Conservation (phyloP, 495 filamentous ascomycete species). For the Penicillium longicatenatum region DNA sequence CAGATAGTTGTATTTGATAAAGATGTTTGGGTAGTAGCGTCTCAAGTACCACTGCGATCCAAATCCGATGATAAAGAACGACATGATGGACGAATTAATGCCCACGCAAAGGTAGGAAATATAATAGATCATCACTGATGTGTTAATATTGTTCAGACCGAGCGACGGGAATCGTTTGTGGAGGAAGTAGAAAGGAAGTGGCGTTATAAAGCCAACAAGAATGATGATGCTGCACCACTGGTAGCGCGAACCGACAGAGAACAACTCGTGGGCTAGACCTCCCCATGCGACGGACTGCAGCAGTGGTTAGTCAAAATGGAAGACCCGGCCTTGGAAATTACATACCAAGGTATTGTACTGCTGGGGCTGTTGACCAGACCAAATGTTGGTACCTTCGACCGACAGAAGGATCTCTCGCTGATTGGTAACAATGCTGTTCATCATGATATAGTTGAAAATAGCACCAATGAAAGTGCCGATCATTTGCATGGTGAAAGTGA, state of each 20-base stretch:
- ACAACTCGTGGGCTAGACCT: slow-evolving; percentile 7
- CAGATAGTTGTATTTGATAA: slow-evolving; percentile 7
- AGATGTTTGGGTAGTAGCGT: slow-evolving; percentile 8
- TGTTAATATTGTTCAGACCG: slow-evolving; percentile 1
- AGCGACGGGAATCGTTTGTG: slow-evolving; percentile 2
- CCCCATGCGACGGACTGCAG: slow-evolving; percentile 5
- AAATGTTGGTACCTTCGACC: slow-evolving; percentile 6
- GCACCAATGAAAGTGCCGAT: slow-evolving; percentile 7
- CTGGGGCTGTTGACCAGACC: slow-evolving; percentile 7
- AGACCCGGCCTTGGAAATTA: not conserved
- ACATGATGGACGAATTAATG: slow-evolving; percentile 7
- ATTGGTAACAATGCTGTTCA: slow-evolving; percentile 7
- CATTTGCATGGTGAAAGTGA: slow-evolving; percentile 6
- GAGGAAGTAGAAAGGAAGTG: slow-evolving; percentile 3
- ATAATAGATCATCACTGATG: not conserved
- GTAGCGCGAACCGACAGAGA: slow-evolving; percentile 2
- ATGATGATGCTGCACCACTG: slow-evolving; percentile 6
- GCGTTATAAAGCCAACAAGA: not conserved
- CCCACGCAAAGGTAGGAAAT: slow-evolving; percentile 2
- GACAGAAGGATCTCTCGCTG: slow-evolving; percentile 6
- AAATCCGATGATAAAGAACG: slow-evolving; percentile 5
- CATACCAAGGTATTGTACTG: slow-evolving; percentile 9
- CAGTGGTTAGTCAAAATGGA: not conserved
- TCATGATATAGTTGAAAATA: slow-evolving; percentile 10
- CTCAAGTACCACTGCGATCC: slow-evolving; percentile 4